Conservation (phyloP, 495 filamentous ascomycete species). For the Glarea lozoyensis region DNA sequence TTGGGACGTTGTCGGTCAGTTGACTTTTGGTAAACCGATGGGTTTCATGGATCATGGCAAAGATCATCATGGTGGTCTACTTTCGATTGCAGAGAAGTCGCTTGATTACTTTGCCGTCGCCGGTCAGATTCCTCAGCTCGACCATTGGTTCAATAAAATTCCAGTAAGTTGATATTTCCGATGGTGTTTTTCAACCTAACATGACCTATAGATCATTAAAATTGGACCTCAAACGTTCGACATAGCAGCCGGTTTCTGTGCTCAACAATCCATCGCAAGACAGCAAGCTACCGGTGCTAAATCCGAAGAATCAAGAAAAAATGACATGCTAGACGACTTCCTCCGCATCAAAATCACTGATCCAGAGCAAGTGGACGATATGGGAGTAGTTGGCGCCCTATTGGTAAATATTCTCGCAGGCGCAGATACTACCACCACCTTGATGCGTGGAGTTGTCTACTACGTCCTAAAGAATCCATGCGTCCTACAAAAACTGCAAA, state of each 20-base stretch:
- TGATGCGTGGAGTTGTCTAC: slow-evolving; percentile 41
- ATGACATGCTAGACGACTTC: slow-evolving; percentile 25
- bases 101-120: slow-evolving; percentile 33
- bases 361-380: slow-evolving; percentile 20
- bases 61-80: slow-evolving; percentile 29
- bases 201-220: slow-evolving; percentile 11
- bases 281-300: slow-evolving; percentile 1
- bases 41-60: slow-evolving; percentile 30
- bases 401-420: slow-evolving; percentile 25
- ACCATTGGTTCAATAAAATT: slow-evolving; percentile 39
- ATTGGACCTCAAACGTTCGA: slow-evolving; percentile 7
- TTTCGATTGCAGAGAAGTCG: slow-evolving; percentile 30
- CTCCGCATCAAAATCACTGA: slow-evolving; percentile 18
- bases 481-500: slow-evolving; percentile 26
- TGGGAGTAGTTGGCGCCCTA: slow-evolving; percentile 2
- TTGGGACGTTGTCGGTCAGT: slow-evolving; percentile 46
- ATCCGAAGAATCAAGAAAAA: slow-evolving; percentile 2
- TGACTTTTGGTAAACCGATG: slow-evolving; percentile 33
- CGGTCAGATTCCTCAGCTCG: slow-evolving; percentile 38
- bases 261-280: slow-evolving; percentile 2
- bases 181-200: too few species aligned
- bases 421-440: slow-evolving; percentile 44
- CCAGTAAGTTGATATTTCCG: too few species aligned
- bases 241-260: not conserved
- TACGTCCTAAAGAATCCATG: slow-evolving; percentile 35